A percentile compares a stretch with the other conserved stretches of the same genome.
These are phyloP conservation scores for Ceratobasidium sp. DNA, from an alignment of 1,284 basidiomycete species.

Conservation along the genomic window DNA sequence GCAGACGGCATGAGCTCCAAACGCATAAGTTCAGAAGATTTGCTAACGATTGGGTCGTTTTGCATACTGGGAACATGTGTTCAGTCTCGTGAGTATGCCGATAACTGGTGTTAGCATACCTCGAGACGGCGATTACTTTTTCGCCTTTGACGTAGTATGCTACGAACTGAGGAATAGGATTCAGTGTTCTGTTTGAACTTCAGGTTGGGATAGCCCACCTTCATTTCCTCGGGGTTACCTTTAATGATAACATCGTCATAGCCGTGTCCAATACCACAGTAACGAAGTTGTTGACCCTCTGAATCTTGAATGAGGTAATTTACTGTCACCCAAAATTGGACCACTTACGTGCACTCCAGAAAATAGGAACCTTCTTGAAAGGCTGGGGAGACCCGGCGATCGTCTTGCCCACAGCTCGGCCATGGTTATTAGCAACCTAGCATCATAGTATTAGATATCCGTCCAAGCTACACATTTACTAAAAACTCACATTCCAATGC, in stretches of 20 bases:
- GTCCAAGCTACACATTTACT: constrained; percentile 39
- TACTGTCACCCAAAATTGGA: constrained; percentile 4
- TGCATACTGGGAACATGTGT: constrained; percentile 64
- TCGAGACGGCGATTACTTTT: constrained; percentile 80
- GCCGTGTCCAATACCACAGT: constrained; percentile 71
- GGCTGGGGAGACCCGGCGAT: constrained; percentile 65
- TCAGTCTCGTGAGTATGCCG: not conserved
- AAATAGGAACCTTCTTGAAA: constrained; percentile 81
- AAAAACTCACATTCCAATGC: constrained; percentile 86
- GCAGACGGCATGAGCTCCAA: constrained; percentile 81
- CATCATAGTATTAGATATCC: constrained; percentile 19
- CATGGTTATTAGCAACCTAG: constrained; percentile 83
- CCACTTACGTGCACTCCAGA: constrained; percentile 82
- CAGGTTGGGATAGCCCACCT: constrained; percentile 56
- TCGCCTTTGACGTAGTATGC: constrained; percentile 83
- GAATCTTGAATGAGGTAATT: constrained; percentile 46
- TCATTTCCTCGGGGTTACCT: constrained; percentile 78
- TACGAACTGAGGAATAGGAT: constrained; percentile 63
- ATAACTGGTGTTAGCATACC: constrained; percentile 52
- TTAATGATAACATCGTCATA: constrained; percentile 78
- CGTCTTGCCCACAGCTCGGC: constrained; percentile 78
- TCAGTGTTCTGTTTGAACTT: not conserved
- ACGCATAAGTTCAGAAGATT: constrained; percentile 80
- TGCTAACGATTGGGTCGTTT: constrained; percentile 79
- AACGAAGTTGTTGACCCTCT: constrained; percentile 79